Base-by-base conservation (phyloP, 805 yeast species). In the Grigorovia yakushimaensis region DNA sequence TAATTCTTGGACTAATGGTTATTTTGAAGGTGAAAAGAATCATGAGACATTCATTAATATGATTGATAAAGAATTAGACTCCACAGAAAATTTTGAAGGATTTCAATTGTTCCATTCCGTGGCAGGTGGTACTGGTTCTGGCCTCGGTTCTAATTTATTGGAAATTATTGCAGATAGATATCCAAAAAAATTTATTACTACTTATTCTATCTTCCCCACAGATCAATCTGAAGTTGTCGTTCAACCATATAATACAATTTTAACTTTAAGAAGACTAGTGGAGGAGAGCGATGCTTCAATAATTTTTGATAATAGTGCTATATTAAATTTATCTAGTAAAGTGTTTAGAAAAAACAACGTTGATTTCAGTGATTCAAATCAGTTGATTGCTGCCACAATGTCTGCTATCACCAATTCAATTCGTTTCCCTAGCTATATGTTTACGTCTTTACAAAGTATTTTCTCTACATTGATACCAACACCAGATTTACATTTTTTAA, bases 121-220 rank as follows among this genome's bases (percentile, higher is more conserved):
- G 4, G 98, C 97, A 0, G 99, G 99, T 36, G 99, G 99, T 38
- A 93, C 98, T 0, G 99, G 99, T 0, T 85, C 96, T 0, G 98
- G 99, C 3, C 78, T 88, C 36, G 98, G 98, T 0, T 85, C 95
- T 0, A 76, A 77, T 48, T 55, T 93, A 41, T 66, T 93, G 37
- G 97, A 93, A 62, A 70, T 79, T 15, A 64, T 94, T 48, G 78
- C 79, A 48, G 98, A 93, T 62, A 70, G 88, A 47, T 91, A 80
- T 61, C 79, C 84, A 45, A 89, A 89, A 63, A 91, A 88, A 59
- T 66, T 93, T 44, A 70, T 86, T 8, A 85, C 85, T 49, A 88
- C 98, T 0, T 85, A 84, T 57, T 85, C 93, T 42, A 84, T 93
- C 2, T 89, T 93, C 59, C 96, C 96, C 1, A 77, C 76, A 35